Base-by-base conservation (phyloP, 2,329 filamentous ascomycete genomes). In the Stagonosporopsis chrysanthemi region DNA sequence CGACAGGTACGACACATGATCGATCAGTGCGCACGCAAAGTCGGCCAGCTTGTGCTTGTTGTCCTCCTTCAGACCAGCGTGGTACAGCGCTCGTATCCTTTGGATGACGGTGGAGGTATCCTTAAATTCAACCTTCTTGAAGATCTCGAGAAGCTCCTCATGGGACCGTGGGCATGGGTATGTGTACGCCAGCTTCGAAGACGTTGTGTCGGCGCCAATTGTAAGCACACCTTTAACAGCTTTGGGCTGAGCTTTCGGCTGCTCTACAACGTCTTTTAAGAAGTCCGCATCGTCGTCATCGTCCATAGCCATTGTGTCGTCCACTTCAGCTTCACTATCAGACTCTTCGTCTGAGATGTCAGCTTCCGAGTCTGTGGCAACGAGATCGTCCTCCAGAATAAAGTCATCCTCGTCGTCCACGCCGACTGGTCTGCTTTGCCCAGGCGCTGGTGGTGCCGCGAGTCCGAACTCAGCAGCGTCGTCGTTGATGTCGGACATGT, bases 321-420 rank as follows among this genome's bases (percentile, higher is more conserved):
- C 73, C 7, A 73, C 65, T 15, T 70, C 74, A 8, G 70, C 70
- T n/a, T 56, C 71, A 17, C 65, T 67, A 0, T 70, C 71, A 39
- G 72, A 71, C 33, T 66, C 70, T 6, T 67, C 69, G 24, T 64
- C 69, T 14, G 67, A 73, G 4, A 73, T 68, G 8, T 80, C 77
- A n/a, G 72, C 68, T 43, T 82, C 80, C 2, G 91, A 94, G 35
- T 88, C 90, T 65, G 88, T 93, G 12, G 92, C 92, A 31, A 97
- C 84, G 15, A 98, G 83, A 70, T 96, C 90, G 61, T 95, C 91
- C 57, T 98, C 94, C 60, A 97, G 88, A 24, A 94, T 74, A 68
- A 98, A 98, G 67, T 97, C 92, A 67, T 98, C 94, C 72, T 98
- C 94, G 66, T 97, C 94, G 63, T 97, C 92, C 31, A 96, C 56